Evolutionary conservation across 176 grass and related monocot species (phyloP).

Genomic region (Secale cereale): DNA sequence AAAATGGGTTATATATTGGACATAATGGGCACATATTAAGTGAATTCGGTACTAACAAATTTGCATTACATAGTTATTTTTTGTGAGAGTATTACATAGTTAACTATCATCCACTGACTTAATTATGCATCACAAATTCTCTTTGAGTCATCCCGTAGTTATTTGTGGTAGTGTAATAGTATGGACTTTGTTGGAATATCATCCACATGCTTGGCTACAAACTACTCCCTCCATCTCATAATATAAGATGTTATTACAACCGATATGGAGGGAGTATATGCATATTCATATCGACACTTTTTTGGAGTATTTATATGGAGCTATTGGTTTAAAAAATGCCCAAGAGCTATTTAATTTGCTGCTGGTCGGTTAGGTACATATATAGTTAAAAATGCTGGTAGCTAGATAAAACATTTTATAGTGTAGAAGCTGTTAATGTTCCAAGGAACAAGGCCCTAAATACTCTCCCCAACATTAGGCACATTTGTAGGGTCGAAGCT

Average conservation of each 20-base stretch:
- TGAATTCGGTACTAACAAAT: neutral
- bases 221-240: neutral
- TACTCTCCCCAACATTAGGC: conserved; percentile 51
- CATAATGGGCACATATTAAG: neutral
- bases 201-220: neutral
- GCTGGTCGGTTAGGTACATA: neutral
- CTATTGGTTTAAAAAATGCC: neutral
- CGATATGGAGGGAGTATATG: neutral
- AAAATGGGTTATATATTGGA: neutral
- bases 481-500: conserved; percentile 40
- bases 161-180: neutral
- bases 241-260: too few species aligned
- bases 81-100: neutral
- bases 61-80: neutral
- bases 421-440: neutral
- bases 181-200: neutral
- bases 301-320: neutral
- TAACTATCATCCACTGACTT: neutral
- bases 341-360: neutral
- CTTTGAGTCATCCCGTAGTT: neutral
- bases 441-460: conserved; percentile 41
- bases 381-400: neutral
- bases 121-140: conserved; percentile 4
- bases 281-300: neutral
- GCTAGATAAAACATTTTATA: neutral